phyloP scores from a whole-genome alignment of 176 grass and related monocot genomes.

The Hyparrhenia diplandra region DNA sequence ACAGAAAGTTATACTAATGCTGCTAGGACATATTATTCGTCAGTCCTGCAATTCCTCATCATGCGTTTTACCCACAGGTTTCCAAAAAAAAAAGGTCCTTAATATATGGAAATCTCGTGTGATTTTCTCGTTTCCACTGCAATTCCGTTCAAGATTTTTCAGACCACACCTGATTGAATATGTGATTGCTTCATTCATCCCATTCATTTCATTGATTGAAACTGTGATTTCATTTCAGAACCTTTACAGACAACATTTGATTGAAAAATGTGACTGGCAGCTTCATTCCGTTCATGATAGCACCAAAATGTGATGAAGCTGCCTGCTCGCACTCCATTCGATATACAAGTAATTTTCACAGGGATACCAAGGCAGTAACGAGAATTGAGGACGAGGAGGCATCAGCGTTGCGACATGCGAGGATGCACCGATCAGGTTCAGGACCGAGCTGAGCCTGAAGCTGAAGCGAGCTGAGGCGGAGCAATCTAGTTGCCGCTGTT shows the following conservation, averaged over 20 bases:
- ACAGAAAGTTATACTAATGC: neutral
- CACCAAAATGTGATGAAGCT: neutral
- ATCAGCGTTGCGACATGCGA: constrained; percentile 5
- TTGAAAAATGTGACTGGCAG: constrained; percentile 18
- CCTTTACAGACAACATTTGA: neutral
- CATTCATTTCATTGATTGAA: constrained; percentile 3
- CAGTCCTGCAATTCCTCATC: neutral
- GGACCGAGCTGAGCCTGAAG: neutral
- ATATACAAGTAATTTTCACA: neutral
- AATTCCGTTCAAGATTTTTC: neutral
- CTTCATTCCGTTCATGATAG: constrained; percentile 13
- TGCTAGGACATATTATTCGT: neutral
- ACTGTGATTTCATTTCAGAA: neutral
- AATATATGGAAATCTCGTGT: no score
- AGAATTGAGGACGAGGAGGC: neutral
- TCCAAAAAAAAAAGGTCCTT: no score
- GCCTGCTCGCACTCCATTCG: neutral
- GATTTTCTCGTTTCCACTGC: no score
- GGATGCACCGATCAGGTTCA: neutral
- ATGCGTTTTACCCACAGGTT: no score
- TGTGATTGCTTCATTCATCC: constrained; percentile 1
- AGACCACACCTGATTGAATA: neutral
- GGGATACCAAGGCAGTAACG: constrained; percentile 36
- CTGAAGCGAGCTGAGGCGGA: no score
- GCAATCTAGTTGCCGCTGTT: neutral